Conservation (phyloP, 1,284 basidiomycete species). For the Leccinum angustisporum region DNA sequence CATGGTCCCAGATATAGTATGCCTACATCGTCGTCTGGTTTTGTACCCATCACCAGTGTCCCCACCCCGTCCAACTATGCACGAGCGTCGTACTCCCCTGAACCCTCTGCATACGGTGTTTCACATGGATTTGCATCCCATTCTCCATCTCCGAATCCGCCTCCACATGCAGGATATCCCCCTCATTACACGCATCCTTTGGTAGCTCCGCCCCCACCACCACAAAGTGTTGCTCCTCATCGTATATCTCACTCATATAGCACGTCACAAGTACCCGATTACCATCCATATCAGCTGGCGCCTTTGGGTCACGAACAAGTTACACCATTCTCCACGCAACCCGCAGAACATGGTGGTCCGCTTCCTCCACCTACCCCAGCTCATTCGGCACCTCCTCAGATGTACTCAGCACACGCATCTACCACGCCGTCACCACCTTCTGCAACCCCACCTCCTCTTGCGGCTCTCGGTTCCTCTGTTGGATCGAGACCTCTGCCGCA, state of each 20-base stretch:
- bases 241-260: conserved; percentile 30
- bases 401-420: conserved; percentile 31
- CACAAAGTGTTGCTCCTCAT: conserved; percentile 20
- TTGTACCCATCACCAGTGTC: conserved; percentile 45
- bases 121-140: conserved; percentile 39
- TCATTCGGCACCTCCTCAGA: conserved; percentile 28
- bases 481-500: conserved; percentile 60
- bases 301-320: conserved; percentile 24
- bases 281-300: conserved; percentile 27
- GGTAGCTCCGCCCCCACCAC: conserved; percentile 7
- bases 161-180: conserved; percentile 19
- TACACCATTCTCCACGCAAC: conserved; percentile 28
- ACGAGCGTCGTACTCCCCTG: conserved; percentile 42
- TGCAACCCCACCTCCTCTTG: conserved; percentile 32
- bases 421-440: conserved; percentile 36
- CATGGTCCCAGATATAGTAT: conserved; percentile 66
- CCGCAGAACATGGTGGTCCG: conserved; percentile 22
- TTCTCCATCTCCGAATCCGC: conserved; percentile 24
- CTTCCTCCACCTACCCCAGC: conserved; percentile 26
- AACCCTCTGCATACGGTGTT: conserved; percentile 47
- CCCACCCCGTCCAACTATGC: conserved; percentile 30
- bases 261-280: conserved; percentile 25
- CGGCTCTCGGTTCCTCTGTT: conserved; percentile 34
- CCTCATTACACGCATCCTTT: conserved; percentile 38
- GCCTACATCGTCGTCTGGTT: conserved; percentile 68